Percentiles rank a stretch among this genome's conserved stretches.
Evolutionary conservation across 441 rosid genomes (phyloP).

Genomic region (Eruca vesicaria): DNA sequence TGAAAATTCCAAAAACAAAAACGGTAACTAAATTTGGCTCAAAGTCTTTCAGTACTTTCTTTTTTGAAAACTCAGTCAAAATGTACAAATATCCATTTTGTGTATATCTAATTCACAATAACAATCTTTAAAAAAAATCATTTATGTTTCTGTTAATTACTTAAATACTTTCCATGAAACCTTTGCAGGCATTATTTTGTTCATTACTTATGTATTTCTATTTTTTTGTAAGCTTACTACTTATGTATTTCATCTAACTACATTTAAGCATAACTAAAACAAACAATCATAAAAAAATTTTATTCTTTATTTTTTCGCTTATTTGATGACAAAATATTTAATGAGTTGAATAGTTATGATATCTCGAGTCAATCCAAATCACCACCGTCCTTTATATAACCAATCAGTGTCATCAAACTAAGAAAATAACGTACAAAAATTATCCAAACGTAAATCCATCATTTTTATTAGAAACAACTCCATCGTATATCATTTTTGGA

Average conservation of each 20-base stretch:
- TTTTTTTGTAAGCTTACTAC: too few species aligned
- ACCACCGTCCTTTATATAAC: slow-evolving; percentile 27
- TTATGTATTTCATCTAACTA: background rate
- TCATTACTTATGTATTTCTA: background rate
- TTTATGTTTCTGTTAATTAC: background rate
- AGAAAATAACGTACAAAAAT: background rate
- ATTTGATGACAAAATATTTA: slow-evolving; percentile 1
- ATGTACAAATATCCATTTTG: background rate
- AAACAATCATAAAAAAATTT: background rate
- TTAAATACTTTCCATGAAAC: background rate
- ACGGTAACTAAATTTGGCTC: background rate
- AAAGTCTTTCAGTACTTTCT: background rate
- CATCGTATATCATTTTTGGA: background rate
- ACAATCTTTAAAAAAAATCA: background rate
- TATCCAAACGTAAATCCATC: background rate
- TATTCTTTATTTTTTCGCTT: background rate
- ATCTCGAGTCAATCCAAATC: slow-evolving; percentile 86
- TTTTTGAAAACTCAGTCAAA: background rate
- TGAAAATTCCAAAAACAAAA: background rate
- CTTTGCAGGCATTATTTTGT: background rate
- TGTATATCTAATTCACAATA: background rate
- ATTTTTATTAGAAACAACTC: too few species aligned
- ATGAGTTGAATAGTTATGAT: slow-evolving; percentile 31
- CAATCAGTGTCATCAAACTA: slow-evolving; percentile 8
- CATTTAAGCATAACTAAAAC: background rate